Percentiles rank a stretch among this genome's conserved stretches.
These are phyloP conservation scores for Umbelopsis isabellina DNA, from an alignment of 192 early-diverging fungal genomes.

Conservation along the genomic window DNA sequence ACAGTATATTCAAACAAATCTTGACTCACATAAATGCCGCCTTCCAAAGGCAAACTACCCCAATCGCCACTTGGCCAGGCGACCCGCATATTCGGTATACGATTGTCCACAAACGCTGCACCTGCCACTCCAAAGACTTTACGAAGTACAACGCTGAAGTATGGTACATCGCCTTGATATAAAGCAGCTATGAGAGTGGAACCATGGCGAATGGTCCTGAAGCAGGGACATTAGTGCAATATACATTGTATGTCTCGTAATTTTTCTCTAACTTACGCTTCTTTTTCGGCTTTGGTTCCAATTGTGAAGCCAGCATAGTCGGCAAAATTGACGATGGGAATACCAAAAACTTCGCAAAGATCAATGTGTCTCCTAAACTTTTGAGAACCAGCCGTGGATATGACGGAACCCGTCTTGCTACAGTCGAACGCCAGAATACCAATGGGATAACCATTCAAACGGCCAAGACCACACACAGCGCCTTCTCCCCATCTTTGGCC, in stretches of 20 bases:
- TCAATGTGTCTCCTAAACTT: conserved; percentile 43
- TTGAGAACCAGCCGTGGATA: conserved; percentile 31
- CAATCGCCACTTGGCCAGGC: conserved; percentile 44
- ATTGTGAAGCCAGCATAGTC: conserved; percentile 44
- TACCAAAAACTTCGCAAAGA: conserved; percentile 40
- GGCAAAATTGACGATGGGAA: conserved; percentile 41
- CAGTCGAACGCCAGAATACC: conserved; percentile 40
- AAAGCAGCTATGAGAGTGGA: conserved; percentile 38
- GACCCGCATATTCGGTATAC: conserved; percentile 36
- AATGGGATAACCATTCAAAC: conserved; percentile 35
- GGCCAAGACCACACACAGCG: conserved; percentile 36
- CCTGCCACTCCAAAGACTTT: conserved; percentile 46
- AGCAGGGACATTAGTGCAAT: not conserved
- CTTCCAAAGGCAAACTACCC: conserved; percentile 43
- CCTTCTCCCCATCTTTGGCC: conserved; percentile 42
- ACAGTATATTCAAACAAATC: not conserved
- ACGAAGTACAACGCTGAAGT: conserved; percentile 40
- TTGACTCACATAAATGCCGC: conserved; percentile 33
- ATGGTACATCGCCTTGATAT: conserved; percentile 42
- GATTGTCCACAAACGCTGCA: conserved; percentile 41
- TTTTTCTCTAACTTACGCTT: conserved; percentile 32
- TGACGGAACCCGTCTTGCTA: conserved; percentile 30
- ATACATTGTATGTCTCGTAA: not conserved
- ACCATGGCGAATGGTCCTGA: conserved; percentile 41
- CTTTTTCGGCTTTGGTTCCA: conserved; percentile 40